Percentiles rank a stretch among this genome's conserved stretches.
Conservation (phyloP, 2,329 filamentous ascomycete species). For the Pyrenophora tritici-repentis region DNA sequence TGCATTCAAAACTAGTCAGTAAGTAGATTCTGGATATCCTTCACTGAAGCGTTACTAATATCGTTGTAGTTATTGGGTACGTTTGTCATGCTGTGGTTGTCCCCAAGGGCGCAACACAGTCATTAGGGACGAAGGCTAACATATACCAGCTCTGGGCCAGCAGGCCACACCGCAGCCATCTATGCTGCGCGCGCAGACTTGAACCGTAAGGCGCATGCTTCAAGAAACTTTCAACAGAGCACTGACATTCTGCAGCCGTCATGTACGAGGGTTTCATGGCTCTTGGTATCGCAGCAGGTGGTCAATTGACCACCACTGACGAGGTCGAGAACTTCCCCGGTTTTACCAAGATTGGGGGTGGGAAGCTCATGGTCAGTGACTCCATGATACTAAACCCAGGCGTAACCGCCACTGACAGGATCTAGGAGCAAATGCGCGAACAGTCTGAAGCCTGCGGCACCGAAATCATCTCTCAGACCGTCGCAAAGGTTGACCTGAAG, state of each 20-base stretch:
- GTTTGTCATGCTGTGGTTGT: constrained; percentile 27
- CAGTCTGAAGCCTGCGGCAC: constrained; percentile 94
- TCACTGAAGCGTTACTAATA: constrained; percentile 30
- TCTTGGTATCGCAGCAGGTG: constrained; percentile 92
- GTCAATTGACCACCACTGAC: constrained; percentile 96
- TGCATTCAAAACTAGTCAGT: constrained; percentile 94
- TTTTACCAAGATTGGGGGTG: constrained; percentile 87
- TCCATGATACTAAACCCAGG: background rate
- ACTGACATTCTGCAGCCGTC: constrained; percentile 63
- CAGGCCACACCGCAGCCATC: constrained; percentile 94
- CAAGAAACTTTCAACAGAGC: too few species aligned
- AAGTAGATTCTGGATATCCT: constrained; percentile 50
- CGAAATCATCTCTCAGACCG: constrained; percentile 89
- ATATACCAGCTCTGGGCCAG: constrained; percentile 79
- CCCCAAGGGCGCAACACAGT: background rate
- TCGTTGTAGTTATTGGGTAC: constrained; percentile 43
- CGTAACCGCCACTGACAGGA: constrained; percentile 15
- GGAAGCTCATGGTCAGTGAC: constrained; percentile 75
- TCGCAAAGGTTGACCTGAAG: constrained; percentile 80
- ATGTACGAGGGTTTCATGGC: constrained; percentile 98
- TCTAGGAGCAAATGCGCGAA: constrained; percentile 81
- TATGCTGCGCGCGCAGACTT: constrained; percentile 94
- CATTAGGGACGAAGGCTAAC: constrained; percentile 35
- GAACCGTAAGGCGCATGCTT: constrained; percentile 64
- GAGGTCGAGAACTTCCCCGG: constrained; percentile 98